These are phyloP conservation scores for Curvularia hawaiiensis DNA, from an alignment of 2,329 filamentous ascomycete genomes.

Conservation along the genomic window DNA sequence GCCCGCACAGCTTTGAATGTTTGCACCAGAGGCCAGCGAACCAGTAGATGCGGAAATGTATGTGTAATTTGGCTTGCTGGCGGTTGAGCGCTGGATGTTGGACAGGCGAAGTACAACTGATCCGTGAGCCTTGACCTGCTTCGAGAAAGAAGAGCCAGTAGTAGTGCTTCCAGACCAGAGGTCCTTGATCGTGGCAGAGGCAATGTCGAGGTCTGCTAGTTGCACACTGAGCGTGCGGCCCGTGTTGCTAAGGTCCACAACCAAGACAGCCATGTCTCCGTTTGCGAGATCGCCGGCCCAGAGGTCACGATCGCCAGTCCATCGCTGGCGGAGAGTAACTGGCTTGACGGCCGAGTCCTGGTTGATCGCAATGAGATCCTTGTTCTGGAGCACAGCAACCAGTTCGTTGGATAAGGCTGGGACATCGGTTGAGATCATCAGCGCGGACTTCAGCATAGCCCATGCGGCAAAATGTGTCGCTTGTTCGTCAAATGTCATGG, in stretches of 20 bases:
- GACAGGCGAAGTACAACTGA: slow-evolving; percentile 25
- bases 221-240: slow-evolving; percentile 20
- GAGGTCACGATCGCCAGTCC: slow-evolving; percentile 23
- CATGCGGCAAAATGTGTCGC: slow-evolving; percentile 29
- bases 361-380: slow-evolving; percentile 27
- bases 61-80: slow-evolving; percentile 17
- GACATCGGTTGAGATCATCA: slow-evolving; percentile 28
- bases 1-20: slow-evolving; percentile 21
- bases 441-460: slow-evolving; percentile 30
- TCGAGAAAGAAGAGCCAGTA: slow-evolving; percentile 18
- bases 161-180: slow-evolving; percentile 22
- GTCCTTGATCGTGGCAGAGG: slow-evolving; percentile 26
- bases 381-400: slow-evolving; percentile 27
- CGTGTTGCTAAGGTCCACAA: slow-evolving; percentile 26
- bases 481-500: slow-evolving; percentile 29
- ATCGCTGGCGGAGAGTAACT: slow-evolving; percentile 25
- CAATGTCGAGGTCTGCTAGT: slow-evolving; percentile 21
- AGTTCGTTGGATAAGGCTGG: slow-evolving; percentile 15
- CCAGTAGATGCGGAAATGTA: slow-evolving; percentile 24
- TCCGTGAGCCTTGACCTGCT: slow-evolving; percentile 25
- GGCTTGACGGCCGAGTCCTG: slow-evolving; percentile 29
- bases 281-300: slow-evolving; percentile 29
- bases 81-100: slow-evolving; percentile 20
- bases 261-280: slow-evolving; percentile 25
- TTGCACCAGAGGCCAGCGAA: slow-evolving; percentile 21